Evolutionary conservation across 495 filamentous ascomycete species (phyloP).

Genomic region (Penicillium lagena): DNA sequence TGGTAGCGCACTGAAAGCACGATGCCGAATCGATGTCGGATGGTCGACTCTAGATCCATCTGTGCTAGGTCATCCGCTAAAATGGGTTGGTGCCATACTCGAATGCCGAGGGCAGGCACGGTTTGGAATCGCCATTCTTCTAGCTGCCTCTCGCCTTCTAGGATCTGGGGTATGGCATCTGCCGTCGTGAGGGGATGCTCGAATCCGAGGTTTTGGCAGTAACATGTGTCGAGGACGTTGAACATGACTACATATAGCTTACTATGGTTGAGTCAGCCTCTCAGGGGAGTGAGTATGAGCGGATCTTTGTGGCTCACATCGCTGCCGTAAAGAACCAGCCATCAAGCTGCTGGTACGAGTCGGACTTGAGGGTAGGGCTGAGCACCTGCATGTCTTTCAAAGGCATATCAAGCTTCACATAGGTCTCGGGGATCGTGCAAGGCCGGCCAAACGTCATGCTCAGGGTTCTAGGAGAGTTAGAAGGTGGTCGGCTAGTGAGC

Average conservation of each 20-base stretch:
- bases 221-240: constrained; percentile 24
- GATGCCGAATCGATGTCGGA: constrained; percentile 4
- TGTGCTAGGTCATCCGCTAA: constrained; percentile 2
- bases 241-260: constrained; percentile 10
- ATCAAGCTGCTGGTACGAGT: constrained; percentile 1
- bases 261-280: neutral
- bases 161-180: constrained; percentile 3
- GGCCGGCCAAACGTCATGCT: constrained; percentile 7
- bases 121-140: constrained; percentile 1
- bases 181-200: constrained; percentile 1
- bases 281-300: too few relatives aligned
- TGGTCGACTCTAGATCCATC: neutral
- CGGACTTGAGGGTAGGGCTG: neutral
- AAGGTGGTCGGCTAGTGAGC: too few relatives aligned
- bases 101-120: constrained; percentile 5
- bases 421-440: constrained; percentile 24
- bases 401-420: constrained; percentile 26
- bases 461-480: too few relatives aligned
- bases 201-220: constrained; percentile 22
- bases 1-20: constrained; percentile 6
- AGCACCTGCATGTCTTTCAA: constrained; percentile 17
- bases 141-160: constrained; percentile 1
- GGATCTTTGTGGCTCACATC: constrained; percentile 13
- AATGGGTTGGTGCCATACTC: neutral
- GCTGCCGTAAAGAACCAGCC: constrained; percentile 25